These are phyloP conservation scores for Cercophora sp. DNA, from an alignment of 495 filamentous ascomycete genomes.

Conservation along the genomic window DNA sequence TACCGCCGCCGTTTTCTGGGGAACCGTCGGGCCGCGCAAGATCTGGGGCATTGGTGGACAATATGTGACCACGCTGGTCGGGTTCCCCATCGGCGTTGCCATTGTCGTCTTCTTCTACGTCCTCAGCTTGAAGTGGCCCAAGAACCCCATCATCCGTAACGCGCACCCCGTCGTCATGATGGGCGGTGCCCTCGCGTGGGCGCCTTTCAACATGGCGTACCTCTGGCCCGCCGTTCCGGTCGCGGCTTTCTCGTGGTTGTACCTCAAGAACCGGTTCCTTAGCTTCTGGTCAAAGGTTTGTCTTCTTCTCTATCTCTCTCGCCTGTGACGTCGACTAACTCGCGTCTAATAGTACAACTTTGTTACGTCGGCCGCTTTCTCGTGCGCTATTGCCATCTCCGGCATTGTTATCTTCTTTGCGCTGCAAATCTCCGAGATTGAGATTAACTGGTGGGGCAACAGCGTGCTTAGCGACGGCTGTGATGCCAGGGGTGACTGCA, in stretches of 20 bases:
- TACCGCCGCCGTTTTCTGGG: slow-evolving; percentile 43
- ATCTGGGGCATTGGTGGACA: slow-evolving; percentile 36
- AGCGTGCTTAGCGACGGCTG: slow-evolving; percentile 28
- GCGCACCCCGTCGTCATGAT: slow-evolving; percentile 40
- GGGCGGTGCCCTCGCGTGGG: slow-evolving; percentile 30
- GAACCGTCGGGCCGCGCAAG: slow-evolving; percentile 42
- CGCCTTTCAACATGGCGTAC: slow-evolving; percentile 37
- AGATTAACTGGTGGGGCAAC: slow-evolving; percentile 44
- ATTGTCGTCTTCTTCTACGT: slow-evolving; percentile 30
- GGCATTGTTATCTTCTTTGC: slow-evolving; percentile 41
- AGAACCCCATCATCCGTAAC: slow-evolving; percentile 31
- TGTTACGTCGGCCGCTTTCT: slow-evolving; percentile 36
- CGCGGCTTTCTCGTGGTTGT: slow-evolving; percentile 36
- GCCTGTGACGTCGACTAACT: neutral
- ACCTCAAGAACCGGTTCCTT: slow-evolving; percentile 31
- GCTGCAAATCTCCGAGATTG: slow-evolving; percentile 30
- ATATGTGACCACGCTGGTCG: slow-evolving; percentile 33
- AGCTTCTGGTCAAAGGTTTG: slow-evolving; percentile 41
- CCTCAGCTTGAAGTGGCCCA: slow-evolving; percentile 29
- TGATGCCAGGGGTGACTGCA: slow-evolving; percentile 24
- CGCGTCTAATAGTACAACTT: slow-evolving; percentile 36
- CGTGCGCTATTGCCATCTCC: slow-evolving; percentile 35
- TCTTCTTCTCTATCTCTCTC: neutral
- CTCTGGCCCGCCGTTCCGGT: slow-evolving; percentile 39
- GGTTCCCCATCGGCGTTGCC: slow-evolving; percentile 36